Conservation (phyloP, 176 grass and related monocot species). For the Eragrostis curvula region DNA sequence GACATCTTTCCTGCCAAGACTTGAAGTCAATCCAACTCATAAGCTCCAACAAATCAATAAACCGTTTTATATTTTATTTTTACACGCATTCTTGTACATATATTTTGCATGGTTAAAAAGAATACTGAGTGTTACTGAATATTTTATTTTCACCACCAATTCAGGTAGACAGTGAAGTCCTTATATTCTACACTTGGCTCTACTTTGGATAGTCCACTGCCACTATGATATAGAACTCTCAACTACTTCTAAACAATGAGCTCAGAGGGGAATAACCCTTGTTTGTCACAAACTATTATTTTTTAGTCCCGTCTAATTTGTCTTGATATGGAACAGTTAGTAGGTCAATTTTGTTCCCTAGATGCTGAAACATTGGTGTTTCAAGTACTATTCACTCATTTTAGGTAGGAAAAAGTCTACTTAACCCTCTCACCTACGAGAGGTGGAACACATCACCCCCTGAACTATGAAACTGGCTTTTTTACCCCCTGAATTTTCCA, state of each 20-base stretch:
- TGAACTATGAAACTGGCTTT: no score
- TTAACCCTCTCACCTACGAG: no score
- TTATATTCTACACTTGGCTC: slow-evolving; percentile 15
- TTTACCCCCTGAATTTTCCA: no score
- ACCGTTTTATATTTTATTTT: slow-evolving; percentile 22
- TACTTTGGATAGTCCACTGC: slow-evolving; percentile 31
- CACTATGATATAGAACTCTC: not conserved
- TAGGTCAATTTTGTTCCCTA: slow-evolving; percentile 43
- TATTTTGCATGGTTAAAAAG: slow-evolving; percentile 16
- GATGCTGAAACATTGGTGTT: slow-evolving; percentile 42
- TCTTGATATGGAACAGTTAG: slow-evolving; percentile 32
- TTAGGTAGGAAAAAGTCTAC: no score
- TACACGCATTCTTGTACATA: slow-evolving; percentile 16
- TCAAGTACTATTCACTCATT: slow-evolving; percentile 34
- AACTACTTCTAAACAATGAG: slow-evolving; percentile 34
- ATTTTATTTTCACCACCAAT: slow-evolving; percentile 21
- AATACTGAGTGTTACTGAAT: slow-evolving; percentile 24
- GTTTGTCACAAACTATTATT: slow-evolving; percentile 23
- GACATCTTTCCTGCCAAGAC: slow-evolving; percentile 44
- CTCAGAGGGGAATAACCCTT: slow-evolving; percentile 30
- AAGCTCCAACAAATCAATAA: slow-evolving; percentile 39
- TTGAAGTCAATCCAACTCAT: slow-evolving; percentile 53
- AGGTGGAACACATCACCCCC: no score
- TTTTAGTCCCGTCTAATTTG: not conserved
- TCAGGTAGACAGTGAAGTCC: slow-evolving; percentile 28